Conservation (phyloP, 1,139 yeast genomes). For the Pichia sp. region DNA sequence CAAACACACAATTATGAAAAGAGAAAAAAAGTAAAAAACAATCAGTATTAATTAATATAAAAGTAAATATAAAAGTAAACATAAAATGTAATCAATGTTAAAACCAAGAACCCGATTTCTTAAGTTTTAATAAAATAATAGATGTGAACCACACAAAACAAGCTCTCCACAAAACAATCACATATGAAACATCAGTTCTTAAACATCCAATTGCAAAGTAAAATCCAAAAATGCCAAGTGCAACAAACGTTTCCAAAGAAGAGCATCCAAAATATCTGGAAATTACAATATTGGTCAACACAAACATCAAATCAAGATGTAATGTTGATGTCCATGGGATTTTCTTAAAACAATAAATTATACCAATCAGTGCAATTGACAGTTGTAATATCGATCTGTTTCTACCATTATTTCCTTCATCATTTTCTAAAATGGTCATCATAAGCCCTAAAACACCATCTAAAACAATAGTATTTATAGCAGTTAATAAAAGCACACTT, state of each 20-base stretch:
- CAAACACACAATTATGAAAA: too few relatives aligned
- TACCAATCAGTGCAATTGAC: conserved; percentile 68
- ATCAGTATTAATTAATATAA: too few relatives aligned
- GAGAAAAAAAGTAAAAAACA: too few relatives aligned
- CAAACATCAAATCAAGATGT: conserved; percentile 74
- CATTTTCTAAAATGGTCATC: conserved; percentile 12
- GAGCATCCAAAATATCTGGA: conserved; percentile 39
- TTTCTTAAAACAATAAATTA: conserved; percentile 75
- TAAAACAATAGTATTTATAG: conserved; percentile 6
- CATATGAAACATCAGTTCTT: not conserved
- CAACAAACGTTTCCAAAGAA: conserved; percentile 31
- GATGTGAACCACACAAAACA: conserved; percentile 4
- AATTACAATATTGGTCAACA: conserved; percentile 66
- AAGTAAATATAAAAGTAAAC: not conserved
- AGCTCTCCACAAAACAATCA: conserved; percentile 4
- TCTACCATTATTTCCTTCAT: not conserved
- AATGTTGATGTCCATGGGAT: conserved; percentile 73
- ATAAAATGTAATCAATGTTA: not conserved
- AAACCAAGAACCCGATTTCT: conserved; percentile 8
- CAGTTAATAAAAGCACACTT: not conserved
- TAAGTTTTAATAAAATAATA: conserved; percentile 1
- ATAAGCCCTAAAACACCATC: conserved; percentile 1
- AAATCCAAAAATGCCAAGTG: conserved; percentile 19
- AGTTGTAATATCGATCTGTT: conserved; percentile 8
- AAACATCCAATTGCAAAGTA: not conserved